Conservation (phyloP, 176 grass and related monocot species). For the Eleusine indica region DNA sequence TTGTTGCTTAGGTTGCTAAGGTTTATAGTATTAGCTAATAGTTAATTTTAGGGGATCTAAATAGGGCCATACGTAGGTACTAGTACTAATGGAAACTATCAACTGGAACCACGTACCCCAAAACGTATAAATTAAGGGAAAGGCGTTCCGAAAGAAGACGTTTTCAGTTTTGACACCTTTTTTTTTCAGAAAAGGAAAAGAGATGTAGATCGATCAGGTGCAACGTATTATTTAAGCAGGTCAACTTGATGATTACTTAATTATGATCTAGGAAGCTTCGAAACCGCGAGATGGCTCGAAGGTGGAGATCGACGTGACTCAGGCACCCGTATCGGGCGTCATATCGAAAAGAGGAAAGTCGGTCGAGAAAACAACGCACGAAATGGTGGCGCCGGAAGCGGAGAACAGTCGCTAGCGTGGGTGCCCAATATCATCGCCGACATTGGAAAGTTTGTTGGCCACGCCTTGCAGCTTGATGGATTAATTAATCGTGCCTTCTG, state of each 20-base stretch:
- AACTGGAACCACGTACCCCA: neutral
- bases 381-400: neutral
- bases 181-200: neutral
- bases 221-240: neutral
- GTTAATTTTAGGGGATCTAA: too few relatives aligned
- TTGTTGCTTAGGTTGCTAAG: too few relatives aligned
- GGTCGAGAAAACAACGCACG: constrained; percentile 14
- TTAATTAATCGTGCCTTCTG: neutral
- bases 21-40: too few relatives aligned
- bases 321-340: neutral
- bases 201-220: neutral
- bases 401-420: neutral
- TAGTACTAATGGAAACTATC: neutral
- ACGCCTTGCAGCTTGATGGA: neutral
- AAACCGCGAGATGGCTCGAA: neutral
- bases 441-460: neutral
- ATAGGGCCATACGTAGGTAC: too few relatives aligned
- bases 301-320: neutral
- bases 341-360: constrained; percentile 23
- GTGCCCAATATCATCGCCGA: constrained; percentile 25
- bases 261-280: neutral
- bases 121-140: neutral
- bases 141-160: neutral
- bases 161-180: too few relatives aligned
- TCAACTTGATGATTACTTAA: neutral